Conservation (phyloP, 2,329 filamentous ascomycete species). For the Saccharata proteae region DNA sequence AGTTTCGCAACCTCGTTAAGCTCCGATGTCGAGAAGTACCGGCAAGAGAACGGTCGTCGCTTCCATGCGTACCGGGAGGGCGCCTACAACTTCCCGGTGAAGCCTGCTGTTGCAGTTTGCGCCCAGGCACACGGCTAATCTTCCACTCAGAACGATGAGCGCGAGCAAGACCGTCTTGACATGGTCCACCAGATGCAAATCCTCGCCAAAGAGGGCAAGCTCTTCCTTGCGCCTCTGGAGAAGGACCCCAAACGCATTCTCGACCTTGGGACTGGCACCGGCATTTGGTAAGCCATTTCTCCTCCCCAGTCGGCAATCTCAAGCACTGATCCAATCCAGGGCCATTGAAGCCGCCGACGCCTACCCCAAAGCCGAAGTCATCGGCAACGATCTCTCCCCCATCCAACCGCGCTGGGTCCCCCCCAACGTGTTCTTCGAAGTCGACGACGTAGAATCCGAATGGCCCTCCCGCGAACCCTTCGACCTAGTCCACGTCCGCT, state of each 20-base stretch:
- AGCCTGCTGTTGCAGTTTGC: too few relatives aligned
- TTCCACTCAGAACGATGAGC: constrained; percentile 7
- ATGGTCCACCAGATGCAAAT: constrained; percentile 4
- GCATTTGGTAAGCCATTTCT: too few relatives aligned
- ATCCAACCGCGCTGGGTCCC: constrained; percentile 37
- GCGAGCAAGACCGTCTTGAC: constrained; percentile 8
- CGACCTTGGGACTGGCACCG: constrained; percentile 18
- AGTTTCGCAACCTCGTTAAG: neutral
- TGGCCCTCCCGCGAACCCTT: constrained; percentile 16
- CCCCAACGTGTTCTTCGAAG: constrained; percentile 25
- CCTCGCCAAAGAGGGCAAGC: constrained; percentile 4
- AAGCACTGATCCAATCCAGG: neutral
- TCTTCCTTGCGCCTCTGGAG: constrained; percentile 13
- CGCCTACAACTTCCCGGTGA: constrained; percentile 20
- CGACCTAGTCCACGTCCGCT: constrained; percentile 20
- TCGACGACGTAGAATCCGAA: constrained; percentile 26
- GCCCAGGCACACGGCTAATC: too few relatives aligned
- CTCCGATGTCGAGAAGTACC: neutral
- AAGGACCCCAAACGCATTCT: constrained; percentile 11
- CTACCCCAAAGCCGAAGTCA: constrained; percentile 17
- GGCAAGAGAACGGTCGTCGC: constrained; percentile 14
- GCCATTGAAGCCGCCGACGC: constrained; percentile 14
- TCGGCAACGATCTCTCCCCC: constrained; percentile 6
- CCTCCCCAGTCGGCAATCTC: too few relatives aligned
- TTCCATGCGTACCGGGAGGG: constrained; percentile 25